Percentiles rank a stretch among this genome's conserved stretches.
Evolutionary conservation across 1,284 basidiomycete genomes (phyloP).

Genomic region (Irpex sp.): DNA sequence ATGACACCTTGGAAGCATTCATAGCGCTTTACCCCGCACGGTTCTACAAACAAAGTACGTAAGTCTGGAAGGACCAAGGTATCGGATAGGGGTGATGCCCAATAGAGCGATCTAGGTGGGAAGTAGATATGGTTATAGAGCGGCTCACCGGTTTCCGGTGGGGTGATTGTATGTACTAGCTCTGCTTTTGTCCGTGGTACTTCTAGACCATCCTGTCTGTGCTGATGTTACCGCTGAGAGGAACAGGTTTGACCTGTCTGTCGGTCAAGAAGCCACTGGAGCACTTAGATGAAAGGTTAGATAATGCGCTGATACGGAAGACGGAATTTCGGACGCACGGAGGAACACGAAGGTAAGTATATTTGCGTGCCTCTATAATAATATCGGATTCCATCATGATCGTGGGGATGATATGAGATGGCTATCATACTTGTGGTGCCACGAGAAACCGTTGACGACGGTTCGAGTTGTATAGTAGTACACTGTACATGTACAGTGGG

Average conservation of each 20-base stretch:
- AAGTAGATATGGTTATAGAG: constrained; percentile 7
- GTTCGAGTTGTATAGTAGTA: not conserved
- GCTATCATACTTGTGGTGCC: not conserved
- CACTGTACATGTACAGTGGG: not conserved
- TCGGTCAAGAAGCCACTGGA: no score
- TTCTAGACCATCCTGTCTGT: not conserved
- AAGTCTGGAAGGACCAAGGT: constrained; percentile 1
- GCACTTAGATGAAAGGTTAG: not conserved
- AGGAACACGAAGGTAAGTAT: not conserved
- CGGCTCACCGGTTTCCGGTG: constrained; percentile 11
- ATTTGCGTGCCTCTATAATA: not conserved
- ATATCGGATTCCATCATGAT: not conserved
- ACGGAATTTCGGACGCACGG: not conserved
- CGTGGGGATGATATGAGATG: not conserved
- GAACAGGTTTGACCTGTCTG: not conserved
- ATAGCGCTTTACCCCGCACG: constrained; percentile 12
- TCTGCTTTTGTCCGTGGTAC: not conserved
- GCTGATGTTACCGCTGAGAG: not conserved
- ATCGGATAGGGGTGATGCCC: constrained; percentile 6
- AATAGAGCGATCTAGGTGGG: not conserved
- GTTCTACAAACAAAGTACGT: constrained; percentile 9
- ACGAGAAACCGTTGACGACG: not conserved
- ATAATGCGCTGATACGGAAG: not conserved
- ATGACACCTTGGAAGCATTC: constrained; percentile 3
- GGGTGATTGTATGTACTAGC: constrained; percentile 4